Evolutionary conservation across 2,329 filamentous ascomycete species (phyloP), one percentile per base, ranked within the genome.

Genomic region (Aspergillus amoenus): DNA sequence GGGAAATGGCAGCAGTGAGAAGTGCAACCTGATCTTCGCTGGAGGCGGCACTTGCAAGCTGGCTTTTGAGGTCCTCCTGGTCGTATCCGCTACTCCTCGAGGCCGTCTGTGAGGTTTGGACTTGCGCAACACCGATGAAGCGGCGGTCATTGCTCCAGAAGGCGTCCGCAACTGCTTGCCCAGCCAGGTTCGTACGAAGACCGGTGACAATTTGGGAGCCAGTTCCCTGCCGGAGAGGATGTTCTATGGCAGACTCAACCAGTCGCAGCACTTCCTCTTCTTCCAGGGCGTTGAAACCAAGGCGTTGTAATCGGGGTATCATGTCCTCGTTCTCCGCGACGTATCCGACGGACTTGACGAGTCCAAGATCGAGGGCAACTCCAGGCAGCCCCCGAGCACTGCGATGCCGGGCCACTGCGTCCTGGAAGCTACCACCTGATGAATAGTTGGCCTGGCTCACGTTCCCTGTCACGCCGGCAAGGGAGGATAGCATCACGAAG

Each of bases 391-490:
- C 66, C 8, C 49, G 55, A 0, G 57, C 22, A 6, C 39, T 50
- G 6, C 73, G 71, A 30, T 70, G 64, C 5, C 61, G 64, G 6
- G 45, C 45, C 11, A 77, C 56, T 0, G 71, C 68, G 44, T 76
- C 74, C 56, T 77, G 70, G 62, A 71, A 79, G 1, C 72, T 69
- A 43, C 72, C 71, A 17, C 66, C 76, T 5, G 75, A 74, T 2
- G 71, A 68, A 58, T 79, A 79, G 57, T 78, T 80, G 11, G 79
- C 71, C 53, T 83, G 71, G 3, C 76, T 74, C 5, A 73, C 62
- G 50, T 79, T 79, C 4, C 81, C 80, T 5, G 79, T 66, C 13
- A 82, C 65, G 1, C 75, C 74, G 32, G 75, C 72, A 1, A 73
- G 63, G 1, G 77, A 79, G 0, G 75, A 77, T 1, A 78, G 64